Base-by-base conservation (phyloP, 192 early-diverging fungal genomes). In the Entomortierella lignicola region DNA sequence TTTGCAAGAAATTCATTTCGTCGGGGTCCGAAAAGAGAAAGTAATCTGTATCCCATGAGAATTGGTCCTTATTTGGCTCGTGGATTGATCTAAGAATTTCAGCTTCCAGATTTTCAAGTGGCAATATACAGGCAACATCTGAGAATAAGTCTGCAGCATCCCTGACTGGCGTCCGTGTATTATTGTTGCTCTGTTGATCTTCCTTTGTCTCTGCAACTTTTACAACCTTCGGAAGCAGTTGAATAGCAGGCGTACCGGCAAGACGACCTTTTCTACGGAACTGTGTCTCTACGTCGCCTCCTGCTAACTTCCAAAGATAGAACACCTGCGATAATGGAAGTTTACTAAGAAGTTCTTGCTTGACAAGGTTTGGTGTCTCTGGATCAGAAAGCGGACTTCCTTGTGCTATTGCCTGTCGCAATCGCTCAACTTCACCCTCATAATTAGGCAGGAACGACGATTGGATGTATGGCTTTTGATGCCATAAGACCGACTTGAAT, bases 291-390 rank as follows among this genome's bases (percentile, higher is more conserved):
- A 90, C 86, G 56, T 89, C 87, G 21, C 90, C 90, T 2, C 90
- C 90, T 8, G 89, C 88, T 23, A 92, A 39, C 48, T 84, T 87
- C 90, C 90, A 92, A 37, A 91, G 80, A 60, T 92, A 80, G 58
- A 88, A 91, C 13, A 91, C 75, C 44, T 87, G 84, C 0, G 82
- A 67, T 11, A 88, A 60, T 7, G 87, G 84, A 7, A 91, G 65
- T 11, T 83, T 81, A 34, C 65, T 55, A 0, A 88, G 60, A 8
- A 82, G 57, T 42, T 66, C 51, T 8, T 57, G 37, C 26, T 66
- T 68, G 23, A 23, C n/a, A 15, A 26, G 27, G 15, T 21, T 21
- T 34, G 43, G 47, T 3, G 23, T 30, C 25, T 54, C 13, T 21
- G 26, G 27, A 8, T 30, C 52, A 2, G 54, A 8, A 0, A 64